phyloP scores from a whole-genome alignment of 2,329 filamentous ascomycete genomes.

The Phaeophleospora eucalypticola region DNA sequence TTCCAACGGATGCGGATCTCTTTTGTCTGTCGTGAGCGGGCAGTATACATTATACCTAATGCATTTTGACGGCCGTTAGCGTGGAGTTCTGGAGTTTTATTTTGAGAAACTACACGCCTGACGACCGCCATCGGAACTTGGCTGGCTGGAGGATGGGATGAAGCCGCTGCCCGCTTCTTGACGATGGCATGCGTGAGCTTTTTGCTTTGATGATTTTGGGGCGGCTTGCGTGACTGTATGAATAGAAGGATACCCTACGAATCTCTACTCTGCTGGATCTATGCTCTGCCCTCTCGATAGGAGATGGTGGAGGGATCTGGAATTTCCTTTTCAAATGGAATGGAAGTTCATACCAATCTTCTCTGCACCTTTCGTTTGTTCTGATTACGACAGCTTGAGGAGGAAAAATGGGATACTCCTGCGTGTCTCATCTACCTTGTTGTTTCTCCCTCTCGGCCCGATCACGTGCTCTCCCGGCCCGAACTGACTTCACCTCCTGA shows the following conservation, averaged over 20 bases:
- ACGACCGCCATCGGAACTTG: constrained; percentile 5
- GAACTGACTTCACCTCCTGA: too few relatives aligned
- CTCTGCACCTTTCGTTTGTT: too few relatives aligned
- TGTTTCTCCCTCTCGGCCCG: too few relatives aligned
- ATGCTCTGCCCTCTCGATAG: background rate
- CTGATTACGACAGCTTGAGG: too few relatives aligned
- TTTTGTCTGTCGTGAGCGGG: constrained; percentile 2
- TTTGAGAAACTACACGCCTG: background rate
- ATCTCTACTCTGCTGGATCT: constrained; percentile 22
- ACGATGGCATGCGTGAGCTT: constrained; percentile 9
- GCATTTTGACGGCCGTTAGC: constrained; percentile 12
- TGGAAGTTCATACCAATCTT: constrained; percentile 4
- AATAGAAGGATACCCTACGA: constrained; percentile 19
- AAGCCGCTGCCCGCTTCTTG: constrained; percentile 3
- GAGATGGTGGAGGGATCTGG: constrained; percentile 9
- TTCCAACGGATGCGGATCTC: background rate
- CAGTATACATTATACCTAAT: constrained; percentile 3
- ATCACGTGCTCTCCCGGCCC: too few relatives aligned
- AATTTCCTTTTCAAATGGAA: constrained; percentile 14
- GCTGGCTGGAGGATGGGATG: constrained; percentile 1
- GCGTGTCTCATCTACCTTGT: too few relatives aligned
- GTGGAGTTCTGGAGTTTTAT: constrained; percentile 10
- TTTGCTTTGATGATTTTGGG: background rate
- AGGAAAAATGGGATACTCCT: too few relatives aligned
- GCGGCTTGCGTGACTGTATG: constrained; percentile 9